Percentiles rank a stretch among this genome's conserved stretches.
Evolutionary conservation across 2,329 filamentous ascomycete genomes (phyloP).

Genomic region (Botrytis porri): DNA sequence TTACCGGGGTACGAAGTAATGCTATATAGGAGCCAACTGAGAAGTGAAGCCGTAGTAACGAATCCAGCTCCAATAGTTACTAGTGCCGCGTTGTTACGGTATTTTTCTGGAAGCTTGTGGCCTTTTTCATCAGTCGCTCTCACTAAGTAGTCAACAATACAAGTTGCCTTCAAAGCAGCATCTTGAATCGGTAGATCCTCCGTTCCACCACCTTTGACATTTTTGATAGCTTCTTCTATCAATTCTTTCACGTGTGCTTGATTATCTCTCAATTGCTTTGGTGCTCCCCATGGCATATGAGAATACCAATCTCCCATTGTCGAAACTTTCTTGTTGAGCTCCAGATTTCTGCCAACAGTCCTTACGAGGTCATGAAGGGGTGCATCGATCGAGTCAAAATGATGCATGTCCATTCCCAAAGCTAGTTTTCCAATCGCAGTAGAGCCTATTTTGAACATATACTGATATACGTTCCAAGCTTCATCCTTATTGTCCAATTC

Average conservation of each 20-base stretch:
- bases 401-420: constrained; percentile 45
- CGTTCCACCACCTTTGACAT: constrained; percentile 37
- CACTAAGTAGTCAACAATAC: constrained; percentile 38
- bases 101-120: constrained; percentile 42
- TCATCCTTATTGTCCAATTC: constrained; percentile 29
- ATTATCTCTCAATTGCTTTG: constrained; percentile 32
- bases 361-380: constrained; percentile 44
- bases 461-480: constrained; percentile 48
- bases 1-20: constrained; percentile 44
- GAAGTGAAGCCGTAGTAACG: constrained; percentile 46
- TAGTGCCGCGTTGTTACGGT: constrained; percentile 38
- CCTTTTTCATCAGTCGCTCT: constrained; percentile 45
- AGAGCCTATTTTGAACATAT: constrained; percentile 48
- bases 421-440: constrained; percentile 45
- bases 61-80: constrained; percentile 47
- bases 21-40: constrained; percentile 47
- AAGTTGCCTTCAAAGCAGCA: constrained; percentile 39
- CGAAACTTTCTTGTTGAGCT: constrained; percentile 47
- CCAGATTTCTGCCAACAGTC: constrained; percentile 41
- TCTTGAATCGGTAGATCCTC: constrained; percentile 41
- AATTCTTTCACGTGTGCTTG: constrained; percentile 39
- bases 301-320: constrained; percentile 46
- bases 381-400: constrained; percentile 42
- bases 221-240: constrained; percentile 40
- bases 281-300: constrained; percentile 46